Evolutionary conservation across 306 rosid species (phyloP), one percentile per base, ranked within the genome.

Genomic region (Sechiopsis laciniata): DNA sequence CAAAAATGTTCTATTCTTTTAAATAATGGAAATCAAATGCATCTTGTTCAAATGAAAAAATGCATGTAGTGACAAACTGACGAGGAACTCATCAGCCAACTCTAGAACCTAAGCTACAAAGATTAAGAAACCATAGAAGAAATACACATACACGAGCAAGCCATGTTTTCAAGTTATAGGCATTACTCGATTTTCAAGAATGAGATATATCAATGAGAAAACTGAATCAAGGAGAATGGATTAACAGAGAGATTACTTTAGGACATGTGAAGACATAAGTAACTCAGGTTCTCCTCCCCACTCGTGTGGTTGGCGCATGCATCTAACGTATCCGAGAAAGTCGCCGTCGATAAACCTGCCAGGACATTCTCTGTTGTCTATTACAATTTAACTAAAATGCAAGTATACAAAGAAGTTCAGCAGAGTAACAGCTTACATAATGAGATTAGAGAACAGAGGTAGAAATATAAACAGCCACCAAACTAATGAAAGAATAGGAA

Each of bases 221-320:
- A 68, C 53, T 68, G 40, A 19, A 48, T 6, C 42, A 45, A 68
- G 56, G 45, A 32, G 54, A 19, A 56, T 22, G 67, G 55, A 40
- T 35, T 67, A 73, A 77, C 62, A 76, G 37, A 24, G 24, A 71
- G 77, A 74, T 78, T 88, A 92, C 98, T 50, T 74, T 71, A 90
- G 79, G 74, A 88, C 93, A 78, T 92, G 96, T 5, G 96, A 84
- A 70, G 88, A 82, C 96, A 88, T 90, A 26, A 90, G 90, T 83
- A 92, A 82, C 82, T 92, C 96, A 35, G 96, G 98, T 78, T 90
- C 96, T 57, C 97, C 96, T 55, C 96, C 96, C 96, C 95, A 88
- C 16, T 50, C 78, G 65, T 92, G 88, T 26, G 95, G 78, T 70
- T 85, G 87, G 77, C 91, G 75, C 88, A 92, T 92, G 67, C 82